Conservation (phyloP, 2,329 filamentous ascomycete genomes). For the Cylindrodendrum hubeiense region DNA sequence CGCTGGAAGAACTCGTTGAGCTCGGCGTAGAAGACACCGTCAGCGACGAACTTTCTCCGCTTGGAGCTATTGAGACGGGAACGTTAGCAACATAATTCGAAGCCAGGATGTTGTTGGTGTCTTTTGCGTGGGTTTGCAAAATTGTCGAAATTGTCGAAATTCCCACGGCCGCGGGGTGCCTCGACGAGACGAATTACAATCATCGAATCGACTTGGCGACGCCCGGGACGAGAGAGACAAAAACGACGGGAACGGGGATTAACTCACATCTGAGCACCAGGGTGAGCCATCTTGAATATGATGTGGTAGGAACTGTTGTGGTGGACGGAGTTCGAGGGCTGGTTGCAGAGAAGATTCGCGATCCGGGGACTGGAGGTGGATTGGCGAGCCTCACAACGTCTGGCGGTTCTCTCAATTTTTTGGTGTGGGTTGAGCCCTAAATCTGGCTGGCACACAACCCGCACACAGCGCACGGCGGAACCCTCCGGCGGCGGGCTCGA, state of each 20-base stretch:
- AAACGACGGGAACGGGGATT: constrained; percentile 17
- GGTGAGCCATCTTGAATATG: constrained; percentile 69
- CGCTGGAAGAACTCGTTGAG: constrained; percentile 99
- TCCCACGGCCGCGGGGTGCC: constrained; percentile 15
- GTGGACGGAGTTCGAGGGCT: constrained; percentile 52
- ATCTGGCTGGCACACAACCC: constrained; percentile 28
- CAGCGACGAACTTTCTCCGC: constrained; percentile 94
- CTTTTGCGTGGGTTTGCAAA: constrained; percentile 14
- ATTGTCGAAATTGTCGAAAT: constrained; percentile 1
- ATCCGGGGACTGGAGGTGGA: constrained; percentile 45
- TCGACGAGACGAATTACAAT: constrained; percentile 3
- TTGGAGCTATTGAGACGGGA: constrained; percentile 74
- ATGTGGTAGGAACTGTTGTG: constrained; percentile 48
- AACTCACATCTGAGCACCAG: constrained; percentile 73
- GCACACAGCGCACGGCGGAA: constrained; percentile 6
- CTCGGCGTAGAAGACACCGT: constrained; percentile 99
- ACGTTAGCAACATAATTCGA: constrained; percentile 35
- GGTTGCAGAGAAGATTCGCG: constrained; percentile 48
- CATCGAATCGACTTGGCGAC: constrained; percentile 9
- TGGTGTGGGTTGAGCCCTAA: constrained; percentile 52
- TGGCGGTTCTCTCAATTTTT: constrained; percentile 43
- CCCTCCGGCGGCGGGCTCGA: not conserved
- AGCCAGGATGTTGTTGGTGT: not conserved
- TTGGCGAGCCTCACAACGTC: constrained; percentile 42
- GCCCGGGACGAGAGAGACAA: not conserved